A percentile compares a stretch with the other conserved stretches of the same genome.
Evolutionary conservation across 148 eudicot species (phyloP).

Genomic region (Rhododendron vialii): DNA sequence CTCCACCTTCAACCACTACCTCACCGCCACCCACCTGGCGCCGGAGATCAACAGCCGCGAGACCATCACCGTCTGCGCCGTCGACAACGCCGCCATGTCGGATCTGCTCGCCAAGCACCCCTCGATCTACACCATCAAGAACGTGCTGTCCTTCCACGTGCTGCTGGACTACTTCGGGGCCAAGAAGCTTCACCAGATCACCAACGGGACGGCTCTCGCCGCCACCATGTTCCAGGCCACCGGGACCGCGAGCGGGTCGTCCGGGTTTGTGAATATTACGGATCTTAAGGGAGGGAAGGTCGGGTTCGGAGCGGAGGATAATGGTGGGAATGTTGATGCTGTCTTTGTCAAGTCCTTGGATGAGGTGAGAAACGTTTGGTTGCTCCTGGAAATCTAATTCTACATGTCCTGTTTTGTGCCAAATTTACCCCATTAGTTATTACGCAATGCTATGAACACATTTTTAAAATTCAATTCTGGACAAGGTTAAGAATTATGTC

Average conservation of each 20-base stretch:
- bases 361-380: conserved; percentile 21
- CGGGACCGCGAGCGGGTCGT: conserved; percentile 67
- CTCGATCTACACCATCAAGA: conserved; percentile 51
- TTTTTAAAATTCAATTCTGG: too few relatives aligned
- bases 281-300: conserved; percentile 83
- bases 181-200: conserved; percentile 88
- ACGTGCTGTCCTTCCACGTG: conserved; percentile 78
- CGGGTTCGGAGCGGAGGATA: conserved; percentile 58
- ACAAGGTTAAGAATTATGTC: too few relatives aligned
- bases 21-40: conserved; percentile 83
- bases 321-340: conserved; percentile 30
- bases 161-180: conserved; percentile 90
- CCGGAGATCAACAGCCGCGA: conserved; percentile 64
- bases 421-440: too few relatives aligned
- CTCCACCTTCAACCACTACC: conserved; percentile 93
- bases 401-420: too few relatives aligned
- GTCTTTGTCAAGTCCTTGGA: conserved; percentile 61
- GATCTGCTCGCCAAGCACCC: conserved; percentile 48
- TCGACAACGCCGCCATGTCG: conserved; percentile 77
- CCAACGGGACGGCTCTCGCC: conserved; percentile 74
- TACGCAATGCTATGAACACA: too few relatives aligned
- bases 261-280: conserved; percentile 90
- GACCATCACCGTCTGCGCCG: conserved; percentile 87
- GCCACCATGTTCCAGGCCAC: conserved; percentile 97
- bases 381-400: background rate